These are phyloP conservation scores for Gaeumannomyces sp. DNA, from an alignment of 2,329 filamentous ascomycete genomes.

Conservation along the genomic window DNA sequence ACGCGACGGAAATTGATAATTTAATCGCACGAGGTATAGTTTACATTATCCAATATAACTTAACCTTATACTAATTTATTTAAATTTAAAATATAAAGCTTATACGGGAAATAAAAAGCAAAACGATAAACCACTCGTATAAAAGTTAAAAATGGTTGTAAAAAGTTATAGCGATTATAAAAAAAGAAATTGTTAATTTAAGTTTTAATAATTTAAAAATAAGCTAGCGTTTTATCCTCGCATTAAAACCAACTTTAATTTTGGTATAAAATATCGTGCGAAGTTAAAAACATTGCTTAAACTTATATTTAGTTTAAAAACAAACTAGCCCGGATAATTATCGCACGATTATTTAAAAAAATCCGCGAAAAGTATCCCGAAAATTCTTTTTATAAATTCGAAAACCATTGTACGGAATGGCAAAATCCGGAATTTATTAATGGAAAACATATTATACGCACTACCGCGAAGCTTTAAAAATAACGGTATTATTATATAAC, in stretches of 20 bases:
- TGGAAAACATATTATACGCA: slow-evolving; percentile 1
- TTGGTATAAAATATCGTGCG: no score
- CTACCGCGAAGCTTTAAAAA: neutral
- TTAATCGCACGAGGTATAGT: neutral
- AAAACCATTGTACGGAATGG: no score
- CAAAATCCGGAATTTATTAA: neutral
- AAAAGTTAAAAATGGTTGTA: neutral
- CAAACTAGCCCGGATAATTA: no score
- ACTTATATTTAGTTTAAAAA: no score
- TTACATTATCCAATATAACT: neutral
- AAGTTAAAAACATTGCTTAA: no score
- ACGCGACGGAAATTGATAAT: neutral
- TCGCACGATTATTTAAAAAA: no score
- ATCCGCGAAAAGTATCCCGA: no score
- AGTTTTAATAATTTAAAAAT: no score
- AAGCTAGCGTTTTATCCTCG: no score
- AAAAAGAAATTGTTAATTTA: neutral
- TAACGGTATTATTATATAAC: neutral
- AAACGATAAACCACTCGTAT: neutral
- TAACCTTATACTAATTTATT: neutral
- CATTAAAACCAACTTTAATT: no score
- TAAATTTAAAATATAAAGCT: neutral
- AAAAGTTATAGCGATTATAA: neutral
- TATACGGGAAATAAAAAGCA: neutral
- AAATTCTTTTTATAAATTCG: no score